Evolutionary conservation across 2,329 filamentous ascomycete species (phyloP).

Genomic region (Aspergillus vadensis): DNA sequence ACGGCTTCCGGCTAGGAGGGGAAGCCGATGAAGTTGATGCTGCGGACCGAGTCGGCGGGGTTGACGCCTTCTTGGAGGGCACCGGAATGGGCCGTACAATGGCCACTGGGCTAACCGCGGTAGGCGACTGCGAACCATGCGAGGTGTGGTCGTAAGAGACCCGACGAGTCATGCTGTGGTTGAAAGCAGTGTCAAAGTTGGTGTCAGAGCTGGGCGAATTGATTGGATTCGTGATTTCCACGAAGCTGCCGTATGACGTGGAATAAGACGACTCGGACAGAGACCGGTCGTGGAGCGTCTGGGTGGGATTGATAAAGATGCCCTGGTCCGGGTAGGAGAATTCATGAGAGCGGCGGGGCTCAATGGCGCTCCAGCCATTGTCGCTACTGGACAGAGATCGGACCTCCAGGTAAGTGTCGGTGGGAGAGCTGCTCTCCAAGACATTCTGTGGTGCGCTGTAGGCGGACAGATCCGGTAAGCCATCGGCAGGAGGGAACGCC

Average conservation of each 20-base stretch:
- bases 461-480: slow-evolving; percentile 49
- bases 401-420: slow-evolving; percentile 80
- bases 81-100: slow-evolving; percentile 67
- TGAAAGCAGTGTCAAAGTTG: slow-evolving; percentile 61
- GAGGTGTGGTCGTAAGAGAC: slow-evolving; percentile 46
- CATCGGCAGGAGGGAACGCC: slow-evolving; percentile 50
- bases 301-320: slow-evolving; percentile 87
- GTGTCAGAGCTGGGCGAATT: slow-evolving; percentile 82
- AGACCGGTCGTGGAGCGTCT: slow-evolving; percentile 84
- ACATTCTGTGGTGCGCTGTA: slow-evolving; percentile 44
- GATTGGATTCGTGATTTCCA: slow-evolving; percentile 78
- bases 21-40: slow-evolving; percentile 67
- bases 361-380: slow-evolving; percentile 82
- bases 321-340: slow-evolving; percentile 60
- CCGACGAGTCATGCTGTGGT: slow-evolving; percentile 41
- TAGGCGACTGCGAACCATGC: slow-evolving; percentile 46
- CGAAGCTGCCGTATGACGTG: slow-evolving; percentile 74
- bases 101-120: slow-evolving; percentile 66
- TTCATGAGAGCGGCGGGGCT: slow-evolving; percentile 73
- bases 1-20: slow-evolving; percentile 64
- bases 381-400: slow-evolving; percentile 83
- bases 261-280: slow-evolving; percentile 82
- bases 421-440: slow-evolving; percentile 65
- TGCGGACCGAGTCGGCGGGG: slow-evolving; percentile 58
- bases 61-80: slow-evolving; percentile 50